Evolutionary conservation across 768 basidiomycete species (phyloP), one percentile per base, ranked within the genome.

Genomic region (Podaxis rugospora): DNA sequence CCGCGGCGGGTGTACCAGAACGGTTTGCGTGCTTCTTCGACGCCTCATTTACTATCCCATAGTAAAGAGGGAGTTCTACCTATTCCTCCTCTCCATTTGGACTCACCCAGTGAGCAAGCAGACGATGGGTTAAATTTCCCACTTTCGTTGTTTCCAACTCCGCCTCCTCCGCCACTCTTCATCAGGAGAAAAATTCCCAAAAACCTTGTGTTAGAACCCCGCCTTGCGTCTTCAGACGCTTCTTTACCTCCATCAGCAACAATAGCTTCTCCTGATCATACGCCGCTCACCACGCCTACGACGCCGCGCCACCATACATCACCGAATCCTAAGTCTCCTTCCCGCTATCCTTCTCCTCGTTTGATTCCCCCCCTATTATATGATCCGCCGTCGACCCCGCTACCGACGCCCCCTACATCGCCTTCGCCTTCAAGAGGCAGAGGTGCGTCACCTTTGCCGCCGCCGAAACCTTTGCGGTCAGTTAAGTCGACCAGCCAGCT

Each of bases 281-380:
- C 79, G 18, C 78, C 79, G 2, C 64, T 78, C 11, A 68, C 73
- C 54, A 80, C 78, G 36, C 79, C 81, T 16, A 78, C 75, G 2
- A 74, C 76, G 5, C 70, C 75, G 42, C 68, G 67, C 16, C 52
- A 9, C 46, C 35, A 49, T 23, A 54, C 23, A 16, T 40, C 32
- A 28, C 37, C 49, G 35, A 61, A 46, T 55, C n/a, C 58, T 28
- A 61, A 55, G 28, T 54, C 52, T n/a, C 51, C 49, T 51, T 51
- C 63, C 47, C 67, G 68, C 39, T 70, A 71, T 27, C 65, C 67
- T 52, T 64, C 67, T 52, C 61, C 66, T 50, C 68, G 62, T 37
- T 37, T 50, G 25, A 65, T 72, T 44, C 71, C 70, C 16, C 73
- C 75, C 1, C 72, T 71, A 32, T 65, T 69, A 27, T 72, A 69